Percentiles rank a stretch among this genome's conserved stretches.
Conservation (phyloP, 2,329 filamentous ascomycete genomes). For the Fusarium cyanostomum region DNA sequence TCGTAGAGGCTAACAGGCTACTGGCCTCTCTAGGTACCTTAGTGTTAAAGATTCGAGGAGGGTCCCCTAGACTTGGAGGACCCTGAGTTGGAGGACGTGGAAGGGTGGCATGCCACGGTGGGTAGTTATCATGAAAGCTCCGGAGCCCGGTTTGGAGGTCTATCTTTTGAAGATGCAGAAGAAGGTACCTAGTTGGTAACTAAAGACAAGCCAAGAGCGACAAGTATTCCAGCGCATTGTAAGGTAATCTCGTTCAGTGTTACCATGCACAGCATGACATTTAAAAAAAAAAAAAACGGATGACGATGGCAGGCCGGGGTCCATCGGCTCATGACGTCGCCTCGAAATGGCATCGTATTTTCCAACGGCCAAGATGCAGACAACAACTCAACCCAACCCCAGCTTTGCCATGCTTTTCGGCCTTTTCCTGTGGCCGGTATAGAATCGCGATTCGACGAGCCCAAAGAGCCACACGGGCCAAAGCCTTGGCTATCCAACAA, state of each 20-base stretch:
- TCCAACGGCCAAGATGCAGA: slow-evolving; percentile 19
- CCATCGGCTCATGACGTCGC: slow-evolving; percentile 22
- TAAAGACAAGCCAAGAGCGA: not conserved
- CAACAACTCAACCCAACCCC: no score
- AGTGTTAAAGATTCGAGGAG: slow-evolving; percentile 15
- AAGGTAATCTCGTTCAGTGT: no score
- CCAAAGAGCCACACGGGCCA: not conserved
- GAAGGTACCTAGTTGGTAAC: no score
- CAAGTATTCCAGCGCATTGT: no score
- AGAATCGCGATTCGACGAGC: no score
- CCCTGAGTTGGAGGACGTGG: slow-evolving; percentile 18
- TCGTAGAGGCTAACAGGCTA: not conserved
- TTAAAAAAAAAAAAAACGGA: slow-evolving; percentile 11
- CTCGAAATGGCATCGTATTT: not conserved
- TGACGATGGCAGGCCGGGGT: slow-evolving; percentile 29
- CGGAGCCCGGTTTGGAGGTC: not conserved
- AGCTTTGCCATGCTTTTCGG: no score
- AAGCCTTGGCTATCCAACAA: not conserved
- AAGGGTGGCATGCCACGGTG: not conserved
- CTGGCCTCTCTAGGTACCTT: not conserved
- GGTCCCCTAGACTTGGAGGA: slow-evolving; percentile 28
- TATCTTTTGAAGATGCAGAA: not conserved
- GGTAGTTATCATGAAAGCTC: not conserved
- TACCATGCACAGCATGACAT: slow-evolving; percentile 3
- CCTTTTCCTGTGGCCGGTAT: no score